These are phyloP conservation scores for Dysphania ambrosioides DNA, from an alignment of 148 eudicot genomes.

Conservation along the genomic window DNA sequence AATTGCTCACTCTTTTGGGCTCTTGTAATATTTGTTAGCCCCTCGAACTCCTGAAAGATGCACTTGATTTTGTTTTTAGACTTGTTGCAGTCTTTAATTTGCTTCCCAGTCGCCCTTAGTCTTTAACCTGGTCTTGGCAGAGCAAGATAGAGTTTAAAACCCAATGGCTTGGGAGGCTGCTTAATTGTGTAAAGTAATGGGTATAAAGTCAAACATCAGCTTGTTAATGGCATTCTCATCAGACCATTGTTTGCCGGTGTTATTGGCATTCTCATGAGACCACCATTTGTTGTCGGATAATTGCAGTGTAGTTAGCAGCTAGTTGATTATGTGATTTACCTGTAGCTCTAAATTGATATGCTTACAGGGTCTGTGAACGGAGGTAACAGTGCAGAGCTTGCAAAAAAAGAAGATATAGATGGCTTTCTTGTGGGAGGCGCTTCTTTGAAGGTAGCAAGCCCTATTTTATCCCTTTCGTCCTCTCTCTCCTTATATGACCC, in stretches of 20 bases:
- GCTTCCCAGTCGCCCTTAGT: background rate
- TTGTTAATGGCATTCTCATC: too few relatives aligned
- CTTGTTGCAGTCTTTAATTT: background rate
- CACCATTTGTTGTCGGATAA: background rate
- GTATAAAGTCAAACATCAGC: background rate
- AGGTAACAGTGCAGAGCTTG: constrained; percentile 89
- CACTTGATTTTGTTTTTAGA: too few relatives aligned
- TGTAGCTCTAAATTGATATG: background rate
- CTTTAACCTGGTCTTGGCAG: background rate
- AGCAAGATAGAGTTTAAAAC: background rate
- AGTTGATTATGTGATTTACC: background rate
- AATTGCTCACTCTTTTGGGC: background rate
- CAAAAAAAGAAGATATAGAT: constrained; percentile 92
- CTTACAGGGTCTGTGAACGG: constrained; percentile 94
- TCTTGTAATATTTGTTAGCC: too few relatives aligned
- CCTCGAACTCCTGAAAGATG: background rate
- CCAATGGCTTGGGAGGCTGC: background rate
- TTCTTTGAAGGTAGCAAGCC: constrained; percentile 73
- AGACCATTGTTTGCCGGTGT: background rate
- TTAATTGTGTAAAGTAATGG: background rate
- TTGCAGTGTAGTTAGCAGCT: background rate
- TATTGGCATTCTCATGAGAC: too few relatives aligned
- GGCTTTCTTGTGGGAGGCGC: constrained; percentile 99
- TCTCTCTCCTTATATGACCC: background rate
- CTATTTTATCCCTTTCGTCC: background rate